Base-by-base conservation (phyloP, 495 filamentous ascomycete genomes). In the Zalerion maritima region DNA sequence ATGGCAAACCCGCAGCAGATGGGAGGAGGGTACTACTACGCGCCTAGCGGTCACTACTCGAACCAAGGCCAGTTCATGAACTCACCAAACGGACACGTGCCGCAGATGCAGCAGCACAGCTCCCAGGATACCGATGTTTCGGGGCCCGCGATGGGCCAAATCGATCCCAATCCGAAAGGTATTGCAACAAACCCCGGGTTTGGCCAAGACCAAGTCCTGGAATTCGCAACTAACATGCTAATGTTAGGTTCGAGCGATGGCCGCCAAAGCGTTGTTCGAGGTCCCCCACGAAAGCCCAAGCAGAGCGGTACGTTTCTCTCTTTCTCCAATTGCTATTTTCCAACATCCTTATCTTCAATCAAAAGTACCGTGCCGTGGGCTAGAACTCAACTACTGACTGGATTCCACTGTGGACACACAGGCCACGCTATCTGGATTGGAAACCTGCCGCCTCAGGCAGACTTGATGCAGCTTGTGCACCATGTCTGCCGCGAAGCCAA, bases 391-490 rank as follows among this genome's bases (percentile, higher is more conserved):
- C n/a, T n/a, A 25, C 6, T 6, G 2, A 2, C 23, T 22, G 17
- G 17, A 25, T 8, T 14, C 20, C 21, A 20, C 32, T 31, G 12
- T 6, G 21, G 3, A 17, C 13, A 24, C 26, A 30, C 32, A 67
- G 89, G 89, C 2, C 81, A 94, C 51, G 87, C 89, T 3, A 71
- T 97, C 14, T 97, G 89, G 89, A 83, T 94, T 14, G 89, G 89
- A 14, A 97, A 97, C 52, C 62, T 97, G 0, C 86, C 89, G 4
- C 78, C 82, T 0, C 75, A 76, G 25, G 75, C 84, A 5, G 73
- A 68, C 18, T 64, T 97, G 18, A 69, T 78, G 35, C 78, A 73
- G 34, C 59, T 97, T 11, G 92, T 94, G 34, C 77, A 92, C 37
- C 78, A 94, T 46, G 92, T 94, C 31, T 92, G 83, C 15, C 73